Evolutionary conservation across 2,329 filamentous ascomycete species (phyloP), one percentile per base, ranked within the genome.

Genomic region (Fusarium sp.): DNA sequence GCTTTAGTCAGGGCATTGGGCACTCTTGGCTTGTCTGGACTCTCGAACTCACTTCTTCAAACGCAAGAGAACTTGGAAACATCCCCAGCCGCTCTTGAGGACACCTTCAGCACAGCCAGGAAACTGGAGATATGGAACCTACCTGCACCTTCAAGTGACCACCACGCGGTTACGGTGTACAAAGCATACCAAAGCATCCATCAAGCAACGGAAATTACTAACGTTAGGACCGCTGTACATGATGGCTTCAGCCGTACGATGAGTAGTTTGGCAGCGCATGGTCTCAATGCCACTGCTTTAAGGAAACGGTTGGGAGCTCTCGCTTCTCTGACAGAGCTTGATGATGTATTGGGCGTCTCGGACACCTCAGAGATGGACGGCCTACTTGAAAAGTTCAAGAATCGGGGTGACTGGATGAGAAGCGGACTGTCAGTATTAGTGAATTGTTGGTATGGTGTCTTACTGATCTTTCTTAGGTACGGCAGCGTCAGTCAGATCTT

Each of bases 61-160:
- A 87, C 85, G 9, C 89, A 94, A 59, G 86, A 91, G 57, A 87
- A 84, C 22, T 80, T 87, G 11, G 87, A 88, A 36, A 84, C 83
- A 28, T 86, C 86, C 6, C 83, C 87, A 3, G 80, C 85, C 9
- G 88, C 88, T 1, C 82, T 92, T 9, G 91, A 94, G 46, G 91
- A 87, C 65, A 93, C 93, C 54, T 91, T 97, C 67, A 87, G 89
- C 54, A 93, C 93, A 7, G 94, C 94, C 21, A 88, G 93, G 62
- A 92, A 91, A 69, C 84, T 98, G 17, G 94, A 96, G 71, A 91
- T 95, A 74, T 99, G 96, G 96, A 94, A 98, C 76, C 85, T 98
- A 21, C 92, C 93, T 15, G 89, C 90, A 1, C 92, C 94, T 9
- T 81, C 84, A 4, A 87, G 86, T 49, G 83, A 85, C 14, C 90